Percentiles rank a stretch among this genome's conserved stretches.
Conservation (phyloP, 176 grass and related monocot genomes). For the Dactylis glomerata region DNA sequence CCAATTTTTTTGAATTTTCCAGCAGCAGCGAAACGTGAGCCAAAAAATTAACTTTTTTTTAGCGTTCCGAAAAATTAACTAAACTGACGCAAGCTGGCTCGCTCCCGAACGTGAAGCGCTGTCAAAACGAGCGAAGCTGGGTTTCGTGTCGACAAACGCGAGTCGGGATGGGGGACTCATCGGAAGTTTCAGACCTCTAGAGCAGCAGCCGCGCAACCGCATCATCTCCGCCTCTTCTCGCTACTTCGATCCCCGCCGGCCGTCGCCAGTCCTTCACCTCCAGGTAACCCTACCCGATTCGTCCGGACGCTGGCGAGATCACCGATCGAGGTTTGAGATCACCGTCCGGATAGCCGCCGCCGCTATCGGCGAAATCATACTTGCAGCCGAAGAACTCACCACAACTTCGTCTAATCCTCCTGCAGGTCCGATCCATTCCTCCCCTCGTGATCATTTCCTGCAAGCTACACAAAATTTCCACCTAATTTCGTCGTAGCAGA, state of each 20-base stretch:
- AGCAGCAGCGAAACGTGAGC: no score
- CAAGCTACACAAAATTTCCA: not conserved
- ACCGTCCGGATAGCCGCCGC: not conserved
- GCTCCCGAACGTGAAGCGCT: no score
- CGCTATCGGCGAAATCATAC: not conserved
- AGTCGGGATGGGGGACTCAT: no score
- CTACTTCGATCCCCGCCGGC: not conserved
- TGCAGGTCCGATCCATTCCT: not conserved
- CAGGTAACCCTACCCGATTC: not conserved
- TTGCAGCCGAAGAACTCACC: not conserved
- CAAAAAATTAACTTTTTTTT: no score
- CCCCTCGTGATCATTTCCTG: not conserved
- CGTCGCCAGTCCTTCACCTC: not conserved
- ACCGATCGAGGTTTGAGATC: not conserved
- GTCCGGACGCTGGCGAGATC: not conserved
- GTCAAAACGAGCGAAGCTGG: no score
- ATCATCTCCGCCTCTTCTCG: not conserved
- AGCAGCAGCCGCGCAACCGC: no score
- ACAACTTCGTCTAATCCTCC: not conserved
- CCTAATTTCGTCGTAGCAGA: not conserved
- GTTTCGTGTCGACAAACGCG: no score
- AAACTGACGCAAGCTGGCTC: no score
- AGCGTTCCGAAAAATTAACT: no score
- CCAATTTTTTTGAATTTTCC: no score
- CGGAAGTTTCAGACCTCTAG: no score